A percentile compares a stretch with the other conserved stretches of the same genome.
Evolutionary conservation across 768 basidiomycete genomes (phyloP).

Genomic region (Pleurotus djamor): DNA sequence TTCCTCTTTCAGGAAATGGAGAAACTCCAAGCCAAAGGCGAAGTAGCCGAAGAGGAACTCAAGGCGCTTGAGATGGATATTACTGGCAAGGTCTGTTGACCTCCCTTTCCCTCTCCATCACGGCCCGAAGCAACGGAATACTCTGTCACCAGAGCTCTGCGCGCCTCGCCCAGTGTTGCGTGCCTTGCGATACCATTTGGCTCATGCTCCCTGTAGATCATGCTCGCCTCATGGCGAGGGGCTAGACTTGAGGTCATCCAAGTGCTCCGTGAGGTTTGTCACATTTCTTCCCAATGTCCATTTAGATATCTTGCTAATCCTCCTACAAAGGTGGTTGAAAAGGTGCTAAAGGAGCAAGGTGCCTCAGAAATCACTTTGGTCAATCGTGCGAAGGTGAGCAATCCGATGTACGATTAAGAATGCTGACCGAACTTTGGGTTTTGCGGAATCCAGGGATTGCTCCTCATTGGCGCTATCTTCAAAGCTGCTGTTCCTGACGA

Average conservation of each 20-base stretch:
- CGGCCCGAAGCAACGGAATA: neutral
- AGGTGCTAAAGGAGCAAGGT: conserved; percentile 79
- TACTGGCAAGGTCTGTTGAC: conserved; percentile 73
- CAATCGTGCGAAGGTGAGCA: conserved; percentile 79
- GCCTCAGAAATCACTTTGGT: conserved; percentile 68
- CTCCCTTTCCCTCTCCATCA: neutral
- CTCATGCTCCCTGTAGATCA: conserved; percentile 47
- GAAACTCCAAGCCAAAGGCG: conserved; percentile 85
- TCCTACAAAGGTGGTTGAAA: conserved; percentile 63
- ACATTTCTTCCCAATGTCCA: neutral
- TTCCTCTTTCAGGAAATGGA: conserved; percentile 75
- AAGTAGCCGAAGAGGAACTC: conserved; percentile 81
- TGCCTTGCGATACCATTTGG: neutral
- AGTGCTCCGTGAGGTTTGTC: conserved; percentile 67
- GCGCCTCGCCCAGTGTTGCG: neutral
- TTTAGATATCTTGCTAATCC: too few relatives aligned
- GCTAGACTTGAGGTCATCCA: conserved; percentile 93
- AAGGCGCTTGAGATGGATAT: conserved; percentile 89
- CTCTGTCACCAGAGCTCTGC: neutral
- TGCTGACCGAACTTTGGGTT: neutral
- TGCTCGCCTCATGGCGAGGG: conserved; percentile 97
- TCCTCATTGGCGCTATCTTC: conserved; percentile 89
- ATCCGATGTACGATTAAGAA: neutral
- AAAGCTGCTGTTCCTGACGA: conserved; percentile 84
- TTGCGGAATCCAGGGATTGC: conserved; percentile 57